phyloP scores from a whole-genome alignment of 2,329 filamentous ascomycete species.

The Aspergillus latus region DNA sequence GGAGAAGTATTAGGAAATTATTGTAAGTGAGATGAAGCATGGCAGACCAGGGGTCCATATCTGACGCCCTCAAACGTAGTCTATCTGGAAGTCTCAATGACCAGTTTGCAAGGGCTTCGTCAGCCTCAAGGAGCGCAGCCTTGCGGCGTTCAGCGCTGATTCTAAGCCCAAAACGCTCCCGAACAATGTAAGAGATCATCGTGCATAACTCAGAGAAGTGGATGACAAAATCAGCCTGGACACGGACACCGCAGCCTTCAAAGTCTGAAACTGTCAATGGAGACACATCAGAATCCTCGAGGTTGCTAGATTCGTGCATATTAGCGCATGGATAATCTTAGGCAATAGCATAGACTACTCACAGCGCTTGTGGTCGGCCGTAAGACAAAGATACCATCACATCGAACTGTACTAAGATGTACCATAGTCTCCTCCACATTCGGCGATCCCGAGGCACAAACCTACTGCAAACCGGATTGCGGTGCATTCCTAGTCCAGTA shows the following conservation, averaged over 20 bases:
- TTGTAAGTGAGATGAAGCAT: constrained; percentile 48
- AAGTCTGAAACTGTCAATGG: constrained; percentile 49
- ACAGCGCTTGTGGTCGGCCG: constrained; percentile 55
- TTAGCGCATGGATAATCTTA: not conserved
- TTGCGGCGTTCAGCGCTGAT: constrained; percentile 43
- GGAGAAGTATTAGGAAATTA: constrained; percentile 48
- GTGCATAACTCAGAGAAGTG: constrained; percentile 53
- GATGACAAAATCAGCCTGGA: constrained; percentile 48
- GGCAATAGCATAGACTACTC: constrained; percentile 19
- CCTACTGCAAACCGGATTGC: constrained; percentile 42
- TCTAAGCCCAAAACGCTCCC: constrained; percentile 43
- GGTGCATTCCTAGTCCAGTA: constrained; percentile 56
- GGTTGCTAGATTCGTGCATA: constrained; percentile 34
- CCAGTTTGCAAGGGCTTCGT: constrained; percentile 45
- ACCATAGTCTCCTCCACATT: constrained; percentile 47
- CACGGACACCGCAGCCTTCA: constrained; percentile 46
- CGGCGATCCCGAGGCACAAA: constrained; percentile 43
- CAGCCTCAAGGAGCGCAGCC: constrained; percentile 42
- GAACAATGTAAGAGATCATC: constrained; percentile 49
- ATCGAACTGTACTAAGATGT: constrained; percentile 47
- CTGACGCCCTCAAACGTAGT: constrained; percentile 41
- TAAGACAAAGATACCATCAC: constrained; percentile 48
- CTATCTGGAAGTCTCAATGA: constrained; percentile 44
- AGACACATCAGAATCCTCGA: constrained; percentile 54
- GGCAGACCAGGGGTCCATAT: constrained; percentile 46